A percentile compares a stretch with the other conserved stretches of the same genome.
Conservation (phyloP, 441 rosid genomes). For the Gossypium schwendimanii region DNA sequence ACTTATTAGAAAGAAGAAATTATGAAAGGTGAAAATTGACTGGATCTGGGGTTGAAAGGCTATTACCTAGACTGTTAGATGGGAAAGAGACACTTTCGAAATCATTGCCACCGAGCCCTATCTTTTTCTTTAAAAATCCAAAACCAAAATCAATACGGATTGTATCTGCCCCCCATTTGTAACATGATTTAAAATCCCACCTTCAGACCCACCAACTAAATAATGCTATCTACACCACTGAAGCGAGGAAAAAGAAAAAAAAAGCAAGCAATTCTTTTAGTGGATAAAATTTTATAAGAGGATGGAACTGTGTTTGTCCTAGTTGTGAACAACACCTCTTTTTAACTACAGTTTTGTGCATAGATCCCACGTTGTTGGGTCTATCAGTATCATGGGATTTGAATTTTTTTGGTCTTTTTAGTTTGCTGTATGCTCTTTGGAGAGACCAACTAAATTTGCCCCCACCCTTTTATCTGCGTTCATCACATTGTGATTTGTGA, state of each 20-base stretch:
- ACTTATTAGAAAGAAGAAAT: background rate
- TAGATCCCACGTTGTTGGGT: constrained; percentile 51
- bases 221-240: constrained; percentile 30
- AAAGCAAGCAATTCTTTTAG: constrained; percentile 35
- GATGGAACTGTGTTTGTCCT: constrained; percentile 44
- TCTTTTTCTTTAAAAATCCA: constrained; percentile 41
- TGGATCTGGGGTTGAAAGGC: background rate
- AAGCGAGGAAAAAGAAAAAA: background rate
- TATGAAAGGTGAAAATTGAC: too few relatives aligned
- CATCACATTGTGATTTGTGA: constrained; percentile 47
- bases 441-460: constrained; percentile 15
- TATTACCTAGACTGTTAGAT: background rate
- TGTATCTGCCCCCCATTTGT: constrained; percentile 56
- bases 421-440: constrained; percentile 30
- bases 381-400: constrained; percentile 51
- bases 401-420: constrained; percentile 10
- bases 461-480: constrained; percentile 37
- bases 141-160: constrained; percentile 44
- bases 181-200: constrained; percentile 27
- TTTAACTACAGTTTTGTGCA: constrained; percentile 20
- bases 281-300: constrained; percentile 31
- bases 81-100: constrained; percentile 19
- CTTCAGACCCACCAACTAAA: constrained; percentile 46
- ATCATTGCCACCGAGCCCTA: constrained; percentile 16
- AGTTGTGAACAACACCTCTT: constrained; percentile 15